A percentile compares a stretch with the other conserved stretches of the same genome.
Conservation (phyloP, 176 grass and related monocot species). For the Microstegium vimineum region DNA sequence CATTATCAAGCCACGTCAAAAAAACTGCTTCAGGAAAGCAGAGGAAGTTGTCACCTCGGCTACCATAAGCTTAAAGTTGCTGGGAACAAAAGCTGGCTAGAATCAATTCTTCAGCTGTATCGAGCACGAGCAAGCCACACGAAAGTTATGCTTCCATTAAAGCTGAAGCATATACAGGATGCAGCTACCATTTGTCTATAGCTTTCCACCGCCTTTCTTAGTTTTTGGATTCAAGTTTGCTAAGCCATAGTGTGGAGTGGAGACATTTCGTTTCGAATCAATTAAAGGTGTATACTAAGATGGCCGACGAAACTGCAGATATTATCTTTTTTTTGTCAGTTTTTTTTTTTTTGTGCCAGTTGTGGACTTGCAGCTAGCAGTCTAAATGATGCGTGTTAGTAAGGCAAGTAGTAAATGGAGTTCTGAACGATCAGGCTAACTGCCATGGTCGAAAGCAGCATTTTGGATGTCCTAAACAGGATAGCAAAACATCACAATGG, state of each 20-base stretch:
- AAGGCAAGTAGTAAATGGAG: neutral
- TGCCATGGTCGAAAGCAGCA: neutral
- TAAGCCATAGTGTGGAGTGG: neutral
- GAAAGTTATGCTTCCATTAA: slow-evolving; percentile 30
- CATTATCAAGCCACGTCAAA: slow-evolving; percentile 24
- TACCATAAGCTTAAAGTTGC: slow-evolving; percentile 20
- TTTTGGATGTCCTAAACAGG: neutral
- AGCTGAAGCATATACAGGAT: slow-evolving; percentile 9
- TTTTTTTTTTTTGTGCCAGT: neutral
- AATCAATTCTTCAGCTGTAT: neutral
- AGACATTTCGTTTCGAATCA: neutral
- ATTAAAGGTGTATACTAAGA: neutral
- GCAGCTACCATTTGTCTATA: neutral
- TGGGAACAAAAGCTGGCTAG: slow-evolving; percentile 10
- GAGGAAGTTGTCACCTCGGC: slow-evolving; percentile 13
- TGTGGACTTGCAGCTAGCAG: neutral
- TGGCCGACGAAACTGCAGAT: neutral
- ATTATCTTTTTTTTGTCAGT: neutral
- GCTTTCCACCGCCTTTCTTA: slow-evolving; percentile 17
- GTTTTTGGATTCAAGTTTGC: slow-evolving; percentile 9
- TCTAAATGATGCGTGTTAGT: neutral
- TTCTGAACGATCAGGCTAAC: neutral
- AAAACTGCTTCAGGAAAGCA: slow-evolving; percentile 19
- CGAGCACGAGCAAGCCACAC: slow-evolving; percentile 26
- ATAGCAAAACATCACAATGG: neutral